These are phyloP conservation scores for Bidens hawaiensis DNA, from an alignment of 140 eudicot genomes.

Conservation along the genomic window DNA sequence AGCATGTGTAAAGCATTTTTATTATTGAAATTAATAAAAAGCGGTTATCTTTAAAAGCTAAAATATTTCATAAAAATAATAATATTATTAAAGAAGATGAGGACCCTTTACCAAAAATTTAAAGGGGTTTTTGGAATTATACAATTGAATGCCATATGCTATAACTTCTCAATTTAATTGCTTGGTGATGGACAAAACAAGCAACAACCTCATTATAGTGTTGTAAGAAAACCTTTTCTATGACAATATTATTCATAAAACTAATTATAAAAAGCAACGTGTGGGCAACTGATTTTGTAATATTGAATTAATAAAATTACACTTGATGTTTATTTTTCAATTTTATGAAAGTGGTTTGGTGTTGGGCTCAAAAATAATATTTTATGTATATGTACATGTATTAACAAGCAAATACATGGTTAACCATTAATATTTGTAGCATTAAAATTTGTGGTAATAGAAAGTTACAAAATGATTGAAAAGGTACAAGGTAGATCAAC, in stretches of 20 bases:
- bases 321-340: background rate
- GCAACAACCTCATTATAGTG: conserved; percentile 30
- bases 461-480: too few relatives aligned
- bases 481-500: too few relatives aligned
- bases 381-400: too few relatives aligned
- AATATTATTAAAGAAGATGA: conserved; percentile 16
- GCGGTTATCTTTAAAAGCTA: background rate
- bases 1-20: background rate
- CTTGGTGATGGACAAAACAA: conserved; percentile 22
- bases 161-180: conserved; percentile 31
- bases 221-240: conserved; percentile 18
- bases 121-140: conserved; percentile 31
- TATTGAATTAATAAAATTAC: background rate
- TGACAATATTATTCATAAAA: background rate
- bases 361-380: too few relatives aligned
- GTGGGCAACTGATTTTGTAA: background rate
- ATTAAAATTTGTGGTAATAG: too few relatives aligned
- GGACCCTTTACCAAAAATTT: conserved; percentile 38
- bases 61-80: conserved; percentile 1
- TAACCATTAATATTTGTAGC: too few relatives aligned
- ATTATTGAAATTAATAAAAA: background rate
- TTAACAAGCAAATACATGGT: too few relatives aligned
- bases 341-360: too few relatives aligned
- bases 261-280: background rate
- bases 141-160: conserved; percentile 43